Evolutionary conservation across 305 asterid genomes (phyloP), one percentile per base, ranked within the genome.

Genomic region (Fraxinus dipetala): DNA sequence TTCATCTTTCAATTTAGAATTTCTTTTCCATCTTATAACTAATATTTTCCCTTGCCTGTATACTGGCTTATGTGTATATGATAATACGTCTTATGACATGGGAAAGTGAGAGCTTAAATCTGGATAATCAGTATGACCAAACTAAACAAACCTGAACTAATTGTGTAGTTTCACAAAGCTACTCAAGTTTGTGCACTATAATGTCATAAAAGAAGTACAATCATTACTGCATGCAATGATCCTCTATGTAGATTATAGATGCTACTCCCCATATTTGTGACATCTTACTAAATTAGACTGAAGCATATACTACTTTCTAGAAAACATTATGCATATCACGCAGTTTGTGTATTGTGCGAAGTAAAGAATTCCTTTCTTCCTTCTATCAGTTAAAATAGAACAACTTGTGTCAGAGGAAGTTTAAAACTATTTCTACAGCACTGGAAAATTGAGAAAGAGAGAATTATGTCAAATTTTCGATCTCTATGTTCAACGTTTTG

Each of bases 1-100:
- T 56, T 77, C 40, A 84, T 40, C 78, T 67, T 72, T 65, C 80
- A 75, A 43, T 81, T 4, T 31, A 54, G 6, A 74, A n/a, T 67
- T 28, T 38, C 76, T 35, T 69, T 16, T 78, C 31, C 32, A 30
- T 54, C 51, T 72, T 56, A 43, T n/a, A 28, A 8, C 34, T 26
- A 63, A 56, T 22, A 10, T 20, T 32, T 31, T 5, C 48, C 38
- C 70, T 35, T 48, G 28, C 10, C 70, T 20, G 79, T 75, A 3
- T 20, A 32, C 24, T 18, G 63, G 43, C 77, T n/a, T n/a, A n/a
- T n/a, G n/a, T n/a, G n/a, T n/a, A n/a, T n/a, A n/a, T n/a, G n/a
- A n/a, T n/a, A n/a, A n/a, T n/a, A n/a, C n/a, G n/a, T n/a, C n/a
- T n/a, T n/a, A n/a, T 30, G 54, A 67, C 69, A 67, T 31, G 35